Evolutionary conservation across 2,329 filamentous ascomycete species (phyloP).

Genomic region (Alternaria burnsii): DNA sequence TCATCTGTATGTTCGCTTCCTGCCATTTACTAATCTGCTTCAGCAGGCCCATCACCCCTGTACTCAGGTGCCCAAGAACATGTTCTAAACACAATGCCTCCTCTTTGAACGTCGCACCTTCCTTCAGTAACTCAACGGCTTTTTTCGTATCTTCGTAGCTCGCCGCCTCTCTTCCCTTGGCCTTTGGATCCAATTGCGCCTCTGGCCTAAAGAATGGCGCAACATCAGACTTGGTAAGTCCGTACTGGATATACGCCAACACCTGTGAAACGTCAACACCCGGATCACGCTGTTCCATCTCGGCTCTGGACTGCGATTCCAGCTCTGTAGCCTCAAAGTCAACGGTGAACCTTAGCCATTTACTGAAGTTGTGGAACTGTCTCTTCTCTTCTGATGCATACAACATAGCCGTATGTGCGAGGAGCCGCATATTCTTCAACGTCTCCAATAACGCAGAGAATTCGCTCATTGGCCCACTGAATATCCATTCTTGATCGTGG

Average conservation of each 20-base stretch:
- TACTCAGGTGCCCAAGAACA: conserved; percentile 43
- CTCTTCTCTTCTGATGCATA: conserved; percentile 78
- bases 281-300: conserved; percentile 79
- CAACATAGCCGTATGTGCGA: conserved; percentile 76
- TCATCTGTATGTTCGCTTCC: conserved; percentile 68
- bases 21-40: conserved; percentile 56
- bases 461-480: conserved; percentile 58
- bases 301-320: conserved; percentile 67
- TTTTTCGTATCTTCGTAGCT: conserved; percentile 47
- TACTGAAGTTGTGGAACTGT: conserved; percentile 79
- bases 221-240: conserved; percentile 72
- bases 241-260: conserved; percentile 78
- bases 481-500: conserved; percentile 70
- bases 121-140: conserved; percentile 47
- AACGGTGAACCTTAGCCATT: conserved; percentile 85
- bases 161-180: conserved; percentile 7
- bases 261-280: conserved; percentile 77
- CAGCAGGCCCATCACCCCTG: conserved; percentile 43
- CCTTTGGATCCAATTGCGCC: conserved; percentile 41
- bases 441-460: conserved; percentile 67
- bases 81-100: conserved; percentile 54
- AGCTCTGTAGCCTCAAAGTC: conserved; percentile 75
- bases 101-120: conserved; percentile 54
- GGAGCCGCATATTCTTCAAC: conserved; percentile 76
- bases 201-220: conserved; percentile 63